Conservation (phyloP, 176 grass and related monocot species). For the Oryza officinalis region DNA sequence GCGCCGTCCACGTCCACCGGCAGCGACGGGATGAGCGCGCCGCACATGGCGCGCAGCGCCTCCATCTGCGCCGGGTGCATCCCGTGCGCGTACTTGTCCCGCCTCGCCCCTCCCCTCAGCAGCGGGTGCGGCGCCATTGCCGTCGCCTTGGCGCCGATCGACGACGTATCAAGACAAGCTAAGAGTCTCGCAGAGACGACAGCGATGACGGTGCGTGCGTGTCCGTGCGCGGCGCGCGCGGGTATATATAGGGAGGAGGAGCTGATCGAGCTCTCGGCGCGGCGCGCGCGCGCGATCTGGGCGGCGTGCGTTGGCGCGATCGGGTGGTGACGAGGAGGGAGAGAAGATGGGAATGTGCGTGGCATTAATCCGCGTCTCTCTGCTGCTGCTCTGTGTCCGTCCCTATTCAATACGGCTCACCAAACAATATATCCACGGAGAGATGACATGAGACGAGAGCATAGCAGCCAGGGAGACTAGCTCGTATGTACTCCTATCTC, state of each 20-base stretch:
- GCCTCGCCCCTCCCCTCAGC: slow-evolving; percentile 57
- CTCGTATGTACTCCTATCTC: too few relatives aligned
- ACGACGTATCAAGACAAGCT: too few relatives aligned
- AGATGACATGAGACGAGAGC: too few relatives aligned
- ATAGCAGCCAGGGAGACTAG: too few relatives aligned
- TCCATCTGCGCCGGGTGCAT: slow-evolving; percentile 66
- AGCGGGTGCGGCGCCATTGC: slow-evolving; percentile 43
- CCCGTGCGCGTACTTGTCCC: slow-evolving; percentile 64
- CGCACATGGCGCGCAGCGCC: slow-evolving; percentile 77
- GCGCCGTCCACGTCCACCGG: slow-evolving; percentile 16
- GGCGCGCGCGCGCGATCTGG: too few relatives aligned
- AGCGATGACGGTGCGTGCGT: background rate
- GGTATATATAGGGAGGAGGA: slow-evolving; percentile 29
- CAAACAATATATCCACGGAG: background rate
- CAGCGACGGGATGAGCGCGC: slow-evolving; percentile 68
- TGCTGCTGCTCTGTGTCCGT: background rate
- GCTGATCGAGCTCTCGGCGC: too few relatives aligned
- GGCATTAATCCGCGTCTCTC: too few relatives aligned
- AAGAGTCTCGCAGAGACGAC: too few relatives aligned
- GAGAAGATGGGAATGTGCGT: slow-evolving; percentile 4
- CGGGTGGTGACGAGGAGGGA: background rate
- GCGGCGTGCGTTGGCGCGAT: too few relatives aligned
- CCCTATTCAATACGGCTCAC: slow-evolving; percentile 18
- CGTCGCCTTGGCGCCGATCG: background rate
- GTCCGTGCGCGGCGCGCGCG: background rate